phyloP scores from a whole-genome alignment of 148 eudicot species.

The Linanthus parryae region DNA sequence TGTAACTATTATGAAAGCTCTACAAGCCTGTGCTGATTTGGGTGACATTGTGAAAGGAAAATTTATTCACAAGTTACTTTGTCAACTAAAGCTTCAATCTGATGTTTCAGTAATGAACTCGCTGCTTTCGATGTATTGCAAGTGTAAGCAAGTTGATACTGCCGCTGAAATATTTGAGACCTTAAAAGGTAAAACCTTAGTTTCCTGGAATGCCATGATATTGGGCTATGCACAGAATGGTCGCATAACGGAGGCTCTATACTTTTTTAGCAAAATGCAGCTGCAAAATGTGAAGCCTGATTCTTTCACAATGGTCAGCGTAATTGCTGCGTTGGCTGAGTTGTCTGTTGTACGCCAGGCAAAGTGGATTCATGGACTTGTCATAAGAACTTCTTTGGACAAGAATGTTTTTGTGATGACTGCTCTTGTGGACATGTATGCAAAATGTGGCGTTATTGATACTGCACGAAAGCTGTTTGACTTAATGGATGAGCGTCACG shows the following conservation, averaged over 20 bases:
- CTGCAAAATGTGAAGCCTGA: conserved; percentile 37
- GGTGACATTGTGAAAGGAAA: conserved; percentile 56
- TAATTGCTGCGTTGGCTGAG: conserved; percentile 80
- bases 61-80: conserved; percentile 34
- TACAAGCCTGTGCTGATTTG: conserved; percentile 61
- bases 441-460: conserved; percentile 72
- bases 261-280: conserved; percentile 44
- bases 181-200: conserved; percentile 48
- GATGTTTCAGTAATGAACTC: conserved; percentile 68
- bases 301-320: conserved; percentile 80
- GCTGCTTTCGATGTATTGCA: conserved; percentile 80
- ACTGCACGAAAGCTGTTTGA: conserved; percentile 77
- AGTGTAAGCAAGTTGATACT: conserved; percentile 57
- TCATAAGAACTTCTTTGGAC: conserved; percentile 49
- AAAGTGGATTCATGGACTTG: conserved; percentile 80
- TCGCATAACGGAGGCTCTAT: conserved; percentile 44
- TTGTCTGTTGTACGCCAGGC: conserved; percentile 64
- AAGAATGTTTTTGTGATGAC: conserved; percentile 66
- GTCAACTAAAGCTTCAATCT: conserved; percentile 31
- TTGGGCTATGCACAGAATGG: conserved; percentile 76
- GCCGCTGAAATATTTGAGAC: conserved; percentile 50
- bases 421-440: conserved; percentile 87
- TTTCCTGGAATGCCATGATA: conserved; percentile 90
- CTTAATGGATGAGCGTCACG: conserved; percentile 52
- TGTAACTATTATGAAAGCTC: conserved; percentile 69